Percentiles rank a stretch among this genome's conserved stretches.
phyloP scores from a whole-genome alignment of 2,329 filamentous ascomycete genomes.

The Penicillium sp. region DNA sequence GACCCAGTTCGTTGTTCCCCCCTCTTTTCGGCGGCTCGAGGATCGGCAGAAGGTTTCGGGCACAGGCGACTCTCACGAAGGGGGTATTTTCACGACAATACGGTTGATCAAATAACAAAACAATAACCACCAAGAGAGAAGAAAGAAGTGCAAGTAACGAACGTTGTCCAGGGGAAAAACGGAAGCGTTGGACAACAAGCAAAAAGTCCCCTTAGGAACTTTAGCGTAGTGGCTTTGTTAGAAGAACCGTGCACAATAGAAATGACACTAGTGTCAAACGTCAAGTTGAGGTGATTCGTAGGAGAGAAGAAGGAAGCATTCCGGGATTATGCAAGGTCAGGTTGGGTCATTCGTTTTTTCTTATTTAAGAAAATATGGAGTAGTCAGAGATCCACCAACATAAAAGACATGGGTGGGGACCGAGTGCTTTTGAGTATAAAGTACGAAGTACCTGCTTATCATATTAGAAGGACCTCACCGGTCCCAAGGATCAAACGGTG shows the following conservation, averaged over 20 bases:
- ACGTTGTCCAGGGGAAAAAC: background rate
- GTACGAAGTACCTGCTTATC: background rate
- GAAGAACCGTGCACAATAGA: background rate
- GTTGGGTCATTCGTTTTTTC: background rate
- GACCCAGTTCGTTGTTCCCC: constrained; percentile 4
- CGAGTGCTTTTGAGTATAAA: background rate
- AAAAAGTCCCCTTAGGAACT: constrained; percentile 9
- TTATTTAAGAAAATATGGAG: constrained; percentile 2
- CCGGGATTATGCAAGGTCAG: background rate
- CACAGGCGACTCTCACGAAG: background rate
- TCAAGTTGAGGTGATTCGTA: background rate
- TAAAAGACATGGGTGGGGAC: background rate
- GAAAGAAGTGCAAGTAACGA: background rate
- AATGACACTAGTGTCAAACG: background rate
- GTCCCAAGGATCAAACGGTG: background rate
- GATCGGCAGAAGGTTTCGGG: constrained; percentile 6
- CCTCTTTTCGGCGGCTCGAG: constrained; percentile 19
- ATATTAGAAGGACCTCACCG: background rate
- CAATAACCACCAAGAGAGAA: background rate
- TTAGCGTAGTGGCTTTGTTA: constrained; percentile 15
- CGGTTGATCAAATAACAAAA: background rate
- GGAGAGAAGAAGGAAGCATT: background rate
- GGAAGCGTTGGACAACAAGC: constrained; percentile 1
- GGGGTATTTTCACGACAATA: background rate
- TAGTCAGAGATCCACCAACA: background rate